Evolutionary conservation across 176 grass and related monocot species (phyloP).

Genomic region (Dendrocalamus sinicus): DNA sequence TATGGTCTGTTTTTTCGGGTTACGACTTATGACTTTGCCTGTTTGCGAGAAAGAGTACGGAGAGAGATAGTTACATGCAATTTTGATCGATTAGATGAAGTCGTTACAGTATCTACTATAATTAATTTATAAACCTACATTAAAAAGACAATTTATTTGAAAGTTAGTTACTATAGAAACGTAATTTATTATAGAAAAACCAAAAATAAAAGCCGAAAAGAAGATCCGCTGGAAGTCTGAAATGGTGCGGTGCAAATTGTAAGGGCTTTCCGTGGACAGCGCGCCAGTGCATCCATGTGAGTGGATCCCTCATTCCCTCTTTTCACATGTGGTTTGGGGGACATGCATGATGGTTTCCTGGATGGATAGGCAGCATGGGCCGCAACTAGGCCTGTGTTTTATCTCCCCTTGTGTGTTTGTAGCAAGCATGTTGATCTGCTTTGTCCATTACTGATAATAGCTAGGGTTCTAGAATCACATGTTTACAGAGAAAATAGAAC

Average conservation of each 20-base stretch:
- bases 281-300: constrained; percentile 19
- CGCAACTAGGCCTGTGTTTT: neutral
- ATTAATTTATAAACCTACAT: too few species aligned
- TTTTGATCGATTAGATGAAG: rapidly evolving
- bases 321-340: constrained; percentile 4
- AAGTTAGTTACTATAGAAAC: too few species aligned
- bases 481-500: neutral
- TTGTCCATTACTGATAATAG: neutral
- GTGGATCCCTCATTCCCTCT: neutral
- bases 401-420: neutral
- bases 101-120: too few species aligned
- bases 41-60: too few species aligned
- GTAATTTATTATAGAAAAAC: too few species aligned
- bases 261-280: neutral
- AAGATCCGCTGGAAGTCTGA: neutral
- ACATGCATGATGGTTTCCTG: constrained; percentile 45
- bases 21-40: too few species aligned
- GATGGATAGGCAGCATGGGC: constrained; percentile 28
- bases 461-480: constrained; percentile 31
- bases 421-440: neutral
- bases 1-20: too few species aligned
- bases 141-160: too few species aligned
- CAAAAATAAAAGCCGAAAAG: too few species aligned
- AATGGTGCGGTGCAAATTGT: neutral
- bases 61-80: too few species aligned